Conservation (phyloP, 495 filamentous ascomycete genomes). For the Lasiosphaeriaceae sp. region DNA sequence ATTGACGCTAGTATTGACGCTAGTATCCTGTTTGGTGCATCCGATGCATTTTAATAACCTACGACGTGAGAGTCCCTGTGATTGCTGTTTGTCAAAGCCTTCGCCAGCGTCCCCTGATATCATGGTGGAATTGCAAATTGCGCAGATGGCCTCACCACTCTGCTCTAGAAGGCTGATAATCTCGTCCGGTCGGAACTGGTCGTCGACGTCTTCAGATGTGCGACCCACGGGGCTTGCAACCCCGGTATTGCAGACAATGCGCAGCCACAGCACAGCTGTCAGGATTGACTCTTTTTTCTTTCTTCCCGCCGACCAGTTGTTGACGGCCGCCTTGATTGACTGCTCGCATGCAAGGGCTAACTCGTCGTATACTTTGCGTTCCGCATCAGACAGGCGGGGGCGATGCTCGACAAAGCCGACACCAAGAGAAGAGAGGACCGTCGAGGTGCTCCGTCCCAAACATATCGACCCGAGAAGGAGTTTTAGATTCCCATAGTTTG, state of each 20-base stretch:
- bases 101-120: neutral
- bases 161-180: constrained; percentile 17
- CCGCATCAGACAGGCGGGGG: constrained; percentile 19
- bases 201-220: neutral
- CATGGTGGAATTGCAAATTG: constrained; percentile 5
- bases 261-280: constrained; percentile 7
- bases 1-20: too few relatives aligned
- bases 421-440: constrained; percentile 22
- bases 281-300: neutral
- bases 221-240: neutral
- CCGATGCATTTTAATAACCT: neutral
- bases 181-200: constrained; percentile 16
- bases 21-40: neutral
- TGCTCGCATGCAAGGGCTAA: constrained; percentile 1
- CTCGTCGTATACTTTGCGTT: constrained; percentile 25
- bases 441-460: constrained; percentile 20
- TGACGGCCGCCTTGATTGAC: neutral
- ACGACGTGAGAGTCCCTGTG: neutral
- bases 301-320: neutral
- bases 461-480: constrained; percentile 18
- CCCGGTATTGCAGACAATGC: constrained; percentile 12
- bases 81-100: neutral
- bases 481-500: constrained; percentile 14
- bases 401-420: constrained; percentile 10
- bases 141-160: constrained; percentile 1